Evolutionary conservation across 2,329 filamentous ascomycete species (phyloP).

Genomic region (Paraconiothyrium brasiliense): DNA sequence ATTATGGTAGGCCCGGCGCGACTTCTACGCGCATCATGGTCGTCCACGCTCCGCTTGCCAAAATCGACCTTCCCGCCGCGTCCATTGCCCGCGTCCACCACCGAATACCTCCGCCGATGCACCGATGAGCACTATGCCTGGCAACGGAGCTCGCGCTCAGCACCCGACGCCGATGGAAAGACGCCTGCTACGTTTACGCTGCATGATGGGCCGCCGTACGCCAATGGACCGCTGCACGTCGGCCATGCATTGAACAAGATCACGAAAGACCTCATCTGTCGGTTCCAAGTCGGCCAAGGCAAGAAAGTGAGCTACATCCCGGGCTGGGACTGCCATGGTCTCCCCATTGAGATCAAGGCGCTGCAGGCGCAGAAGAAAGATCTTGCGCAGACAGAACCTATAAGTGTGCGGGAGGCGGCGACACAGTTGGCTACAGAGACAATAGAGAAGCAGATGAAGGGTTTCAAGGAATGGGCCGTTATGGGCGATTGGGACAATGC

Average conservation of each 20-base stretch:
- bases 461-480: conserved; percentile 76
- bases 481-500: conserved; percentile 82
- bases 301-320: conserved; percentile 82
- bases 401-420: conserved; percentile 72
- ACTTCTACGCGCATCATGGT: conserved; percentile 52
- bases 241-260: conserved; percentile 98
- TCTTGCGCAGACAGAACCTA: conserved; percentile 49
- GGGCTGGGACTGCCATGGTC: conserved; percentile 97
- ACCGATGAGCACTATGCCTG: conserved; percentile 90
- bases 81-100: conserved; percentile 42
- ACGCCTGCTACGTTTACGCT: conserved; percentile 74
- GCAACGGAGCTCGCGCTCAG: conserved; percentile 69
- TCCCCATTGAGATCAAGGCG: conserved; percentile 97
- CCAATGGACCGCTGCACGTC: conserved; percentile 89
- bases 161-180: conserved; percentile 47
- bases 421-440: conserved; percentile 73
- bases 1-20: conserved; percentile 51
- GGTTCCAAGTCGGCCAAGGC: conserved; percentile 81
- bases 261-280: conserved; percentile 90
- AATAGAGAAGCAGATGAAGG: conserved; percentile 75
- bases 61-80: conserved; percentile 60
- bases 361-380: conserved; percentile 66
- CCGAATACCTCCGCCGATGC: conserved; percentile 74
- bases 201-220: conserved; percentile 96
- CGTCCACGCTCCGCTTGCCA: conserved; percentile 58